Conservation (phyloP, 768 basidiomycete species). For the Suillus sp. region DNA sequence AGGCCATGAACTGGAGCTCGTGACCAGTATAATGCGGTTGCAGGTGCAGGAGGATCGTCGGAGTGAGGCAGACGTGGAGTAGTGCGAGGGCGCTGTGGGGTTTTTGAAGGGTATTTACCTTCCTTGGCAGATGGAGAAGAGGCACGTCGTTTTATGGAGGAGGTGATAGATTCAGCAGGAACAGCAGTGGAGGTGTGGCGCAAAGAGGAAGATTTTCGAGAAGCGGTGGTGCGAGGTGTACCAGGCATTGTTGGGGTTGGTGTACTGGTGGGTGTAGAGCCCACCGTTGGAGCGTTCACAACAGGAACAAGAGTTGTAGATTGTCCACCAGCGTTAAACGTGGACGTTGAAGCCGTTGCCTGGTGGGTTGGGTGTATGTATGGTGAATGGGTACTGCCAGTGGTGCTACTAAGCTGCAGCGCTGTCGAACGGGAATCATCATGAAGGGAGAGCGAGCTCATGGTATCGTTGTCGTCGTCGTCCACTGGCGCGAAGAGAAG, state of each 20-base stretch:
- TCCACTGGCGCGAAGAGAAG: slow-evolving; percentile 15
- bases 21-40: slow-evolving; percentile 86
- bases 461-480: slow-evolving; percentile 28
- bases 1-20: slow-evolving; percentile 76
- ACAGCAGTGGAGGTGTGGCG: slow-evolving; percentile 33
- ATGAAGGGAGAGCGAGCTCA: slow-evolving; percentile 23
- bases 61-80: slow-evolving; percentile 65
- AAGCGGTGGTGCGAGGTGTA: slow-evolving; percentile 28
- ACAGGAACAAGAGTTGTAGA: slow-evolving; percentile 10
- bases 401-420: slow-evolving; percentile 11
- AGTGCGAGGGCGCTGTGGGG: slow-evolving; percentile 38
- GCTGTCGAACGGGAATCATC: slow-evolving; percentile 12
- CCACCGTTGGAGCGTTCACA: slow-evolving; percentile 1
- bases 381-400: slow-evolving; percentile 35
- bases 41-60: slow-evolving; percentile 60
- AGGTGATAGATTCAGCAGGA: slow-evolving; percentile 24
- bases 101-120: slow-evolving; percentile 15
- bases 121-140: slow-evolving; percentile 35
- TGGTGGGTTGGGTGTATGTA: slow-evolving; percentile 40
- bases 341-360: slow-evolving; percentile 38
- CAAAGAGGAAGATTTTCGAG: slow-evolving; percentile 35
- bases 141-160: slow-evolving; percentile 27
- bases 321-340: slow-evolving; percentile 36
- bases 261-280: slow-evolving; percentile 4
- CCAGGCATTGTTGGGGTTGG: slow-evolving; percentile 24